Evolutionary conservation across 495 filamentous ascomycete genomes (phyloP).

Genomic region (Aspergillus leporis): DNA sequence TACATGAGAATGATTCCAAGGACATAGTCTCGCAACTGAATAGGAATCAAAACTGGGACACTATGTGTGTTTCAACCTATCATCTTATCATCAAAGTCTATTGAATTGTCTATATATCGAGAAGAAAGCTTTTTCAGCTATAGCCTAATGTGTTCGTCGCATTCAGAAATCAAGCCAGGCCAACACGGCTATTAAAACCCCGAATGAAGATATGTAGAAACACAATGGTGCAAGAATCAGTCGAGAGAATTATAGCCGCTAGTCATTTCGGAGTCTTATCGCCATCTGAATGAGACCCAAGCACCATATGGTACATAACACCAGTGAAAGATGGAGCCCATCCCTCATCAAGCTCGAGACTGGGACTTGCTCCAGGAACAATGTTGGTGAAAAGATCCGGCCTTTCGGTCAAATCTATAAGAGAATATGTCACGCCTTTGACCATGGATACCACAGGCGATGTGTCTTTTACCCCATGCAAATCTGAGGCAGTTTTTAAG

Average conservation of each 20-base stretch:
- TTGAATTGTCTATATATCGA: too few species aligned
- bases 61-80: neutral
- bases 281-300: slow-evolving; percentile 25
- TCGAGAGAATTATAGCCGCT: slow-evolving; percentile 50
- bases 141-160: too few species aligned
- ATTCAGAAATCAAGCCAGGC: too few species aligned
- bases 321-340: slow-evolving; percentile 55
- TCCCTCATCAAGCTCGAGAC: slow-evolving; percentile 51
- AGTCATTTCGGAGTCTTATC: slow-evolving; percentile 22
- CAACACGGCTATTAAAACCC: too few species aligned
- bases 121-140: too few species aligned
- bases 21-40: too few species aligned
- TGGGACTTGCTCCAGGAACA: slow-evolving; percentile 15
- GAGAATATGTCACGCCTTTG: slow-evolving; percentile 66
- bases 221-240: too few species aligned
- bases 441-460: slow-evolving; percentile 63
- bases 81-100: too few species aligned
- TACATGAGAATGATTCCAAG: too few species aligned
- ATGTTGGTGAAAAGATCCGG: slow-evolving; percentile 29
- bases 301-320: slow-evolving; percentile 56
- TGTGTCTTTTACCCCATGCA: slow-evolving; percentile 17
- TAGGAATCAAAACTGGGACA: neutral
- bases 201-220: slow-evolving; percentile 16
- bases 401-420: slow-evolving; percentile 48
- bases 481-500: slow-evolving; percentile 7